Base-by-base conservation (phyloP, 805 yeast genomes). In the Scheffersomyces coipomensis region DNA sequence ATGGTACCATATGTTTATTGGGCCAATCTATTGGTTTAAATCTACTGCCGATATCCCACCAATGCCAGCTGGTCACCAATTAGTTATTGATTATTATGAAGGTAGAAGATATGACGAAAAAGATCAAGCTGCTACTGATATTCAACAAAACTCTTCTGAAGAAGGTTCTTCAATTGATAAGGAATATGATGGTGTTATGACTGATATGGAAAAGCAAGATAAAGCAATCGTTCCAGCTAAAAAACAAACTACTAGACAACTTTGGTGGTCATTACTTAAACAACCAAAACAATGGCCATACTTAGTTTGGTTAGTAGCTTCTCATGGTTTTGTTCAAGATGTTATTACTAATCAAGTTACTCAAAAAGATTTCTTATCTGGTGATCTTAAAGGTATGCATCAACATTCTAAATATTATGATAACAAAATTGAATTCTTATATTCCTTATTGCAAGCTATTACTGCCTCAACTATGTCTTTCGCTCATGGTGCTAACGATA, bases 401-500 rank as follows among this genome's bases (percentile, higher is more conserved):
- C 47, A 66, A 24, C 66, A 67, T 42, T 79, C 88, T 43, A 81
- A 79, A 59, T 78, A 73, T 52, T 84, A 84, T 61, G 86, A 83
- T 56, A 80, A 78, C 74, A 79, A 80, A 59, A 66, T 81, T 42
- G 91, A 84, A 63, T 81, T 73, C 58, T 60, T 84, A 47, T 84
- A 76, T 58, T 78, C 90, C 3, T 66, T 83, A 45, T 65, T 83
- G 39, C 91, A 84, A 62, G 82, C 79, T 37, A 61, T 83, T 46
- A 83, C 90, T 30, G 90, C 91, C 12, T 75, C 81, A 49, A 83
- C 88, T 36, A 83, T 83, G 83, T 83, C 90, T 2, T 83, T 85
- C 60, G 87, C 90, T 5, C 91, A 84, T 55, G 91, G 91, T 40
- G 82, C 91, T 29, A 84, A 84, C 55, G 91, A 84, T 63, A 82